phyloP scores from a whole-genome alignment of 345 rosid genomes.

The Fremontodendron californicum region DNA sequence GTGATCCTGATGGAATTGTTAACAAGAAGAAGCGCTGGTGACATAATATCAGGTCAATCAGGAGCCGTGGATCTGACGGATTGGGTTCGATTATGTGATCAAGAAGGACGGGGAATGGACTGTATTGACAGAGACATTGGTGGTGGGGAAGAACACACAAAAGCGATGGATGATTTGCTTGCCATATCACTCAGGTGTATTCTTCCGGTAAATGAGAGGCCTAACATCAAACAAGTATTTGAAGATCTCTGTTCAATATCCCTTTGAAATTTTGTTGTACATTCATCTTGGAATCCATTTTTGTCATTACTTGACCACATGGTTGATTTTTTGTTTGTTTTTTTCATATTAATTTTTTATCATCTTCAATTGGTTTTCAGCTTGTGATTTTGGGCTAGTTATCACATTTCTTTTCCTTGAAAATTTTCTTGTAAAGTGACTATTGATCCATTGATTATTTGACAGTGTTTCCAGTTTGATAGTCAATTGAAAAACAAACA shows the following conservation, averaged over 20 bases:
- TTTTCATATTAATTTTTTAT: conserved; percentile 5
- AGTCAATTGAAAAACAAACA: conserved; percentile 16
- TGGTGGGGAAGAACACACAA: conserved; percentile 70
- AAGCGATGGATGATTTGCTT: conserved; percentile 88
- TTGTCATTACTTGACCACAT: conserved; percentile 40
- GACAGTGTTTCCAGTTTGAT: conserved; percentile 33
- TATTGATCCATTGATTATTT: conserved; percentile 42
- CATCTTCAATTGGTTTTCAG: conserved; percentile 38
- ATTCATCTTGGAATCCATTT: conserved; percentile 53
- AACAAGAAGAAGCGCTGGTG: conserved; percentile 85
- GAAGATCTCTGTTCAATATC: conserved; percentile 69
- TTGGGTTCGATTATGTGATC: conserved; percentile 80
- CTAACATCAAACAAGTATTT: conserved; percentile 83
- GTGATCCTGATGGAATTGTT: conserved; percentile 89
- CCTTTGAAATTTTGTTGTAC: conserved; percentile 58
- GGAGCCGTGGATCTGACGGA: conserved; percentile 90
- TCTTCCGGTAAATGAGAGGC: conserved; percentile 81
- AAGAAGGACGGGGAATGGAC: conserved; percentile 88
- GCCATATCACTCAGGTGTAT: conserved; percentile 75
- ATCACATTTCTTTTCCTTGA: conserved; percentile 21
- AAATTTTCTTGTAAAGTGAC: conserved; percentile 48
- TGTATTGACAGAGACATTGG: conserved; percentile 88
- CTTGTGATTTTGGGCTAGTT: conserved; percentile 39
- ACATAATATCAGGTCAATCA: conserved; percentile 90
- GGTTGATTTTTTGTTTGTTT: conserved; percentile 16